Evolutionary conservation across 768 basidiomycete genomes (phyloP).

Genomic region (Agaricus blazei): DNA sequence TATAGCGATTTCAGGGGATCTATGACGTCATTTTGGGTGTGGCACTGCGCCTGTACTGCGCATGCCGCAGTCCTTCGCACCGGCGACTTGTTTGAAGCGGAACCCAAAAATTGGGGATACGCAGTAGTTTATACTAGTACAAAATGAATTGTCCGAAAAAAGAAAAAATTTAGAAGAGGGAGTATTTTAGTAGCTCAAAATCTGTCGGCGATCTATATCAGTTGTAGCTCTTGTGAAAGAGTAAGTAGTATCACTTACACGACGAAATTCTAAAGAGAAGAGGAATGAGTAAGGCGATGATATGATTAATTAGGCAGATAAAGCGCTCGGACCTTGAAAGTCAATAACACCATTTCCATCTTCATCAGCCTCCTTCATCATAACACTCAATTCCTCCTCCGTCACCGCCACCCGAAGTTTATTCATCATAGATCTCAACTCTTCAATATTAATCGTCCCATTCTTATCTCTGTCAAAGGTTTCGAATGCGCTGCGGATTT

Average conservation of each 20-base stretch:
- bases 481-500: slow-evolving; percentile 95
- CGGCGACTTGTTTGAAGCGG: no score
- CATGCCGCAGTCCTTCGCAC: no score
- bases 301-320: background rate
- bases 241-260: background rate
- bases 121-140: background rate
- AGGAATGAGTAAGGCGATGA: background rate
- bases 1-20: background rate
- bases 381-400: slow-evolving; percentile 76
- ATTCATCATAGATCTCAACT: slow-evolving; percentile 89
- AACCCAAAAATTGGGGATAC: background rate
- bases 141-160: background rate
- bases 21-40: background rate
- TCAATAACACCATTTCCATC: slow-evolving; percentile 86
- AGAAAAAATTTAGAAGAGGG: background rate
- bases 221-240: no score
- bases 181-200: background rate
- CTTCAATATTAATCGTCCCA: slow-evolving; percentile 81
- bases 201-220: background rate
- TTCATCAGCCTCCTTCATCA: slow-evolving; percentile 87
- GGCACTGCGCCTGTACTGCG: no score
- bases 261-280: slow-evolving; percentile 9
- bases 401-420: slow-evolving; percentile 80
- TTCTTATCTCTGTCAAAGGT: slow-evolving; percentile 97
- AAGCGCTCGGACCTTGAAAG: slow-evolving; percentile 50